These are phyloP conservation scores for Penicillium subrubescens DNA, from an alignment of 495 filamentous ascomycete species.

Conservation along the genomic window DNA sequence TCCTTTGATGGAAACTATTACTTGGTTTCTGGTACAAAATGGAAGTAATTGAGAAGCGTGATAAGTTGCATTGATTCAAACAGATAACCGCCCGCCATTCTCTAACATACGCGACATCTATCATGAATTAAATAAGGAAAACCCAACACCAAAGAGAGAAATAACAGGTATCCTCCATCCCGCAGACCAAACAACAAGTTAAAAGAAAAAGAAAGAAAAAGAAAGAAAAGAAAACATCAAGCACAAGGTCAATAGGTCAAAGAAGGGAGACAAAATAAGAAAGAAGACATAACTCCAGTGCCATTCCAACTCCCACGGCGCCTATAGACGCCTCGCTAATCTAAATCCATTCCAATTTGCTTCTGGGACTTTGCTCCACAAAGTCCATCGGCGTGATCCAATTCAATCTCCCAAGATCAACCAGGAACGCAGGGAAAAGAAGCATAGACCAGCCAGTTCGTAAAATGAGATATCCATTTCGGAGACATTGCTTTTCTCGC, in stretches of 20 bases:
- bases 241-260: not conserved
- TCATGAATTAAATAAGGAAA: not conserved
- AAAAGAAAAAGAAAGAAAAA: not conserved
- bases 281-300: not conserved
- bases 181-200: not conserved
- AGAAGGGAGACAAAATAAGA: not conserved
- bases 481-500: conserved; percentile 1
- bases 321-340: conserved; percentile 6
- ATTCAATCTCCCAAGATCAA: not conserved
- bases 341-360: not conserved
- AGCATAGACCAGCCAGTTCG: conserved; percentile 14
- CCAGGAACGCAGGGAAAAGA: conserved; percentile 4
- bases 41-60: not conserved
- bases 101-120: conserved; percentile 13
- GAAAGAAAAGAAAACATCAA: not conserved
- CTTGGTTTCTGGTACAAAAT: not conserved
- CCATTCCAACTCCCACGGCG: not conserved
- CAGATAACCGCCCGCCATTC: conserved; percentile 13
- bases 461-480: not conserved
- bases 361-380: conserved; percentile 11
- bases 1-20: not conserved
- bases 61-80: not conserved
- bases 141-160: not conserved
- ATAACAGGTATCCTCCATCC: not conserved
- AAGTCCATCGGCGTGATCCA: conserved; percentile 18